Percentiles rank a stretch among this genome's conserved stretches.
Evolutionary conservation across 164 flowering plant species (phyloP).

Genomic region (Cinnamomum micranthum): DNA sequence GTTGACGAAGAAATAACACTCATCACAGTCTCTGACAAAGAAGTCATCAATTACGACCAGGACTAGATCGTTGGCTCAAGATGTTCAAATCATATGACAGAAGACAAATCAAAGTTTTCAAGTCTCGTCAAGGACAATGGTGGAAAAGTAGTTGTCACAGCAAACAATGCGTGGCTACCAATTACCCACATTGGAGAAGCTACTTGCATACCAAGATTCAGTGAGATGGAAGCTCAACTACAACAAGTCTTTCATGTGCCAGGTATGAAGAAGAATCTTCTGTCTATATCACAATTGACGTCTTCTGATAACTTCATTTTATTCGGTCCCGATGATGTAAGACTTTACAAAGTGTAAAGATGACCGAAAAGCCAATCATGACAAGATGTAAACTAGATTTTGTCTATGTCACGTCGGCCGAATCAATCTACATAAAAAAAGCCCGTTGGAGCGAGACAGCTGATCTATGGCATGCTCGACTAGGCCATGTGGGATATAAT

Average conservation of each 20-base stretch:
- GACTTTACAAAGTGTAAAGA: background rate
- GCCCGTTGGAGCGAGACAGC: background rate
- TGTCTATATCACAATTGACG: too few relatives aligned
- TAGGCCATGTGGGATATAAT: background rate
- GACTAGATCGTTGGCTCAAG: background rate
- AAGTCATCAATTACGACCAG: background rate
- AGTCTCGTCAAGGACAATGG: background rate
- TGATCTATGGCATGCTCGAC: background rate
- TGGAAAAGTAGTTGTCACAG: background rate
- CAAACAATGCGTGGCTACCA: too few relatives aligned
- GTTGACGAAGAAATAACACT: background rate
- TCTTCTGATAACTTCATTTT: background rate
- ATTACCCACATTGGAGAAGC: background rate
- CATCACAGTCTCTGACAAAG: background rate
- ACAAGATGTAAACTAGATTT: background rate
- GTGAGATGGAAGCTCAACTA: background rate
- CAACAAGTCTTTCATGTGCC: background rate
- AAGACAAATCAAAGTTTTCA: background rate
- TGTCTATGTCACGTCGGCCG: too few relatives aligned
- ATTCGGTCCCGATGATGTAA: background rate
- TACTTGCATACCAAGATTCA: background rate
- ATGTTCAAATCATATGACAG: background rate
- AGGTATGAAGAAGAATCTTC: background rate
- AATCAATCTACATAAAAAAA: background rate
- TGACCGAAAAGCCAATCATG: background rate